Evolutionary conservation across 176 grass and related monocot genomes (phyloP), one percentile per base, ranked within the genome.

Genomic region (Alloteropsis semialata): DNA sequence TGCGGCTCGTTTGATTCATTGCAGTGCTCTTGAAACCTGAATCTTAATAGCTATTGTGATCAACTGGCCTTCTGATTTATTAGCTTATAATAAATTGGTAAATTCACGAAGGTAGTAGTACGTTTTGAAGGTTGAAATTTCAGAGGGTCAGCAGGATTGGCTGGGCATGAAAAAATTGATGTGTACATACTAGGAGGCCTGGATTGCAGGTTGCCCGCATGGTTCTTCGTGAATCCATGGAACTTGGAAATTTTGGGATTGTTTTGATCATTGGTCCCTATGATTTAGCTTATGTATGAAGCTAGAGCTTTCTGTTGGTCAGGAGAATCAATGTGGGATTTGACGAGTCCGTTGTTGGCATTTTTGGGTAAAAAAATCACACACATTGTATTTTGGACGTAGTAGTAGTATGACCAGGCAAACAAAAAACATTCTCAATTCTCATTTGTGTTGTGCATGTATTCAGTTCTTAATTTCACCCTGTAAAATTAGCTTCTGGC

Each of bases 71-170:
- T 67, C 46, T 27, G 62, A 27, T 79, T 48, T 88, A 88, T 48
- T 88, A 88, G 74, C 36, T 84, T 84, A 62, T 71, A 78, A n/a
- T n/a, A 48, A 72, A 29, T 65, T 34, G 7, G 55, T 73, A 8
- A 5, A 27, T 64, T 36, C 24, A 34, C 18, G 12, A 45, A 83
- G 49, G 21, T 44, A 37, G 9, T 1, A 14, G 17, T n/a, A n/a
- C n/a, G n/a, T n/a, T 8, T 2, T 27, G 76, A 11, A 16, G 44
- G 18, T 42, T 41, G 28, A 32, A 2, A 9, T 30, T 62, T 65
- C 46, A n/a, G 13, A 44, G 8, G 1, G 5, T 19, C 37, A 32
- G 5, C 38, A n/a, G 71, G 21, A 49, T 32, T 42, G 32, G 8
- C 43, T 30, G 19, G 44, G 15, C 69, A 32, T 2, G 2, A 1